These are phyloP conservation scores for Microbotryum scabiosae DNA, from an alignment of 1,284 basidiomycete genomes.

Conservation along the genomic window DNA sequence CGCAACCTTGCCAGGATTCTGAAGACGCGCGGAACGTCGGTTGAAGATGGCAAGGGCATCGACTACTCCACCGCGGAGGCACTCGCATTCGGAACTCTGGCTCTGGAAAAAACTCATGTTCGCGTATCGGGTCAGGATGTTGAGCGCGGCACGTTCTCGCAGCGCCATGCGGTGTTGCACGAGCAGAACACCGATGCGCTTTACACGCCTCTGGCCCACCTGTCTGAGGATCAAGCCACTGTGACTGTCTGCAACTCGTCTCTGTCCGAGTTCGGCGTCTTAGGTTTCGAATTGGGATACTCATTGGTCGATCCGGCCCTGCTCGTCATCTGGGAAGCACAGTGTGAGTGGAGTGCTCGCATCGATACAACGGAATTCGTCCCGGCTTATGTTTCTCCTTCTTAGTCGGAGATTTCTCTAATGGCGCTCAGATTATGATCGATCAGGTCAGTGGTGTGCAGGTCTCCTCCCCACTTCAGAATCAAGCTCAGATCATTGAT, in stretches of 20 bases:
- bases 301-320: conserved; percentile 92
- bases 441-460: conserved; percentile 45
- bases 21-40: conserved; percentile 71
- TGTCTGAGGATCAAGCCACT: conserved; percentile 75
- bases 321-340: conserved; percentile 90
- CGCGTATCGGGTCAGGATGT: conserved; percentile 97
- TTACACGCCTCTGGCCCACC: conserved; percentile 81
- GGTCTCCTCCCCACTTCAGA: not conserved
- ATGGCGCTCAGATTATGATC: conserved; percentile 95
- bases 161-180: conserved; percentile 93
- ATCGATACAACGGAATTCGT: too few species aligned
- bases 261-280: conserved; percentile 86
- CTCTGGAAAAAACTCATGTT: conserved; percentile 86
- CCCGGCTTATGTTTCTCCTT: not conserved
- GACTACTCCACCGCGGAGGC: conserved; percentile 99
- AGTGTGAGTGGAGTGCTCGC: conserved; percentile 21
- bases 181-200: conserved; percentile 89
- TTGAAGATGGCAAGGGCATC: conserved; percentile 83
- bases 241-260: conserved; percentile 97
- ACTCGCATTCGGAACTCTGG: conserved; percentile 87
- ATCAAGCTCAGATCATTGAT: too few species aligned
- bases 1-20: conserved; percentile 93
- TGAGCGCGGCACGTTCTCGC: conserved; percentile 99
- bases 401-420: conserved; percentile 83
- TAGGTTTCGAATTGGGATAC: conserved; percentile 98